Conservation (phyloP, 164 flowering plant genomes). For the Cinnamomum chago region DNA sequence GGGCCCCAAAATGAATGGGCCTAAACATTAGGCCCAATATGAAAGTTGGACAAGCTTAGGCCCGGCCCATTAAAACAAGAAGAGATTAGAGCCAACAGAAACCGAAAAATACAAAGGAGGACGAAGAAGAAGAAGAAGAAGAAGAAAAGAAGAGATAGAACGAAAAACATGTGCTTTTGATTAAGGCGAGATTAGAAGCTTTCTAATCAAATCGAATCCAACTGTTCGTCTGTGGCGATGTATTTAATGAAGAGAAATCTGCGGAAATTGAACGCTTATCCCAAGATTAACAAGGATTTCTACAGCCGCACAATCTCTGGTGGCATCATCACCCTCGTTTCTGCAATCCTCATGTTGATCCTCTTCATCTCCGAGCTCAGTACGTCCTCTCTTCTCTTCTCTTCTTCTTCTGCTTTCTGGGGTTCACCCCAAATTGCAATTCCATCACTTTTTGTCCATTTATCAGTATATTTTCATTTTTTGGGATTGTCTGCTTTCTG, state of each 20-base stretch:
- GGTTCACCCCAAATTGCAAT: background rate
- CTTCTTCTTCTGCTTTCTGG: too few species aligned
- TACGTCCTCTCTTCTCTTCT: constrained; percentile 19
- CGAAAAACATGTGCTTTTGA: background rate
- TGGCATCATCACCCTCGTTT: constrained; percentile 60
- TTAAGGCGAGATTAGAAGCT: background rate
- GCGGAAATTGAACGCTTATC: constrained; percentile 58
- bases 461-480: background rate
- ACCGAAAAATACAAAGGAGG: background rate
- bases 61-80: too few species aligned
- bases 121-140: background rate
- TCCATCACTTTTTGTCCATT: background rate
- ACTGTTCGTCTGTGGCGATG: background rate
- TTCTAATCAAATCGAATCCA: background rate
- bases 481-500: background rate
- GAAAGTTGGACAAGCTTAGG: too few species aligned
- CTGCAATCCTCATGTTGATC: constrained; percentile 52
- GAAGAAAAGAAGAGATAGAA: background rate
- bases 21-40: too few species aligned
- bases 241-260: constrained; percentile 28
- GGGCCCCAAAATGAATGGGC: too few species aligned
- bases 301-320: constrained; percentile 69
- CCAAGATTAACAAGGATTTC: constrained; percentile 72
- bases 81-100: background rate
- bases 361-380: constrained; percentile 71